A percentile compares a stretch with the other conserved stretches of the same genome.
phyloP scores from a whole-genome alignment of 2,329 filamentous ascomycete species.

The Plectosphaerella sp. region DNA sequence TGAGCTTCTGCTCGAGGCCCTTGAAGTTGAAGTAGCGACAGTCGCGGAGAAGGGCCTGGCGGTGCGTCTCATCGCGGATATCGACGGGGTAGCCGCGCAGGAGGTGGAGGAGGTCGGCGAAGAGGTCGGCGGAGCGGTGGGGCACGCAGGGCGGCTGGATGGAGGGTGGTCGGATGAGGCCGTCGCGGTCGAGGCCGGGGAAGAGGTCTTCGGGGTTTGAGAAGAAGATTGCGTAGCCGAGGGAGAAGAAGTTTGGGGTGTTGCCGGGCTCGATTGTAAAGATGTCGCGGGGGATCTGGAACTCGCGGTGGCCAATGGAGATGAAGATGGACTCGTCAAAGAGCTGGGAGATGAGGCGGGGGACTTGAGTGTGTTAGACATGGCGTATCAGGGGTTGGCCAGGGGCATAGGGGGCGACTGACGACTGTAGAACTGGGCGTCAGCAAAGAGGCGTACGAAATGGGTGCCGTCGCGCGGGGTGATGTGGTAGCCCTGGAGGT shows the following conservation, averaged over 20 bases:
- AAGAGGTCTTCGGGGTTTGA: conserved; percentile 75
- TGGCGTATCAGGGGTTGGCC: not conserved
- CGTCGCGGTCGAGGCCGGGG: conserved; percentile 74
- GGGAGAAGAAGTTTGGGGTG: conserved; percentile 91
- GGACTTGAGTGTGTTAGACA: conserved; percentile 50
- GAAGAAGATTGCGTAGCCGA: conserved; percentile 88
- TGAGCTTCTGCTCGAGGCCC: conserved; percentile 81
- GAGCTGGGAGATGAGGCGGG: conserved; percentile 82
- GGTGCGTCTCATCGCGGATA: conserved; percentile 72
- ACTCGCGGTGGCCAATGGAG: conserved; percentile 79
- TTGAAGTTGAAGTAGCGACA: conserved; percentile 92
- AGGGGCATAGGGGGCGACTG: conserved; percentile 24
- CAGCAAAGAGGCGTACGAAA: conserved; percentile 88
- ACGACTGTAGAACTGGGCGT: conserved; percentile 92
- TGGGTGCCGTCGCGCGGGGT: conserved; percentile 76
- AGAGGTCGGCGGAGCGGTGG: conserved; percentile 76
- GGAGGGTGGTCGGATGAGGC: conserved; percentile 78
- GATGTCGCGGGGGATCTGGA: conserved; percentile 84
- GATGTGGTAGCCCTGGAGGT: conserved; percentile 90
- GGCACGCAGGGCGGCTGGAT: conserved; percentile 80
- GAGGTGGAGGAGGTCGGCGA: conserved; percentile 76
- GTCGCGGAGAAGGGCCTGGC: conserved; percentile 73
- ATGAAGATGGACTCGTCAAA: conserved; percentile 92
- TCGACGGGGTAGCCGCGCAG: conserved; percentile 79
- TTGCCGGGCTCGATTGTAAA: conserved; percentile 76